Evolutionary conservation across 169 alveolate genomes (phyloP).

Genomic region (Plasmodium sp.): DNA sequence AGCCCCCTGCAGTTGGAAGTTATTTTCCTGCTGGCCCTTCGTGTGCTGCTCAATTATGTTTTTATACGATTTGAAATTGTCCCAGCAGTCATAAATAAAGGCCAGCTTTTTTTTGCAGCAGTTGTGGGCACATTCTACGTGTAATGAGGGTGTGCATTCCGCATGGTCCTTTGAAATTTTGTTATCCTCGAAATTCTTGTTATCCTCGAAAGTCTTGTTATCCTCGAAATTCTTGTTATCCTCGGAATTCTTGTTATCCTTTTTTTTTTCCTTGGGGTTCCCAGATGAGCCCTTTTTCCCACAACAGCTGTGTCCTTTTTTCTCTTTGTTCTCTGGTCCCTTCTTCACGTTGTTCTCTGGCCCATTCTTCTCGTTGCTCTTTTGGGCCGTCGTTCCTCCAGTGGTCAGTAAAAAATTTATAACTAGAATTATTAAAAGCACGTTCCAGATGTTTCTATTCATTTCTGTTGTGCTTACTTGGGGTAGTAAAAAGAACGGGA

Average conservation of each 20-base stretch:
- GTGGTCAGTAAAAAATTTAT: constrained; percentile 2
- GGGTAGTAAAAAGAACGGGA: not conserved
- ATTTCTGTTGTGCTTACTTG: not conserved
- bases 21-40: not conserved
- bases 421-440: not conserved
- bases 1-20: not conserved
- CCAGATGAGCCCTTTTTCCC: not conserved
- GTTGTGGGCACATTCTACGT: not conserved
- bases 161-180: not conserved
- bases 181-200: not conserved
- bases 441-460: constrained; percentile 13
- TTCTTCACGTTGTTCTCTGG: not conserved
- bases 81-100: constrained; percentile 44
- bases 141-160: constrained; percentile 1
- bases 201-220: too few species aligned
- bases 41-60: constrained; percentile 11
- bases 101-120: constrained; percentile 22
- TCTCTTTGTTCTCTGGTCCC: not conserved
- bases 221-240: not conserved
- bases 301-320: not conserved
- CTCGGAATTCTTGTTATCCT: not conserved
- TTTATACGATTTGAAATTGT: constrained; percentile 8
- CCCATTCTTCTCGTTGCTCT: not conserved
- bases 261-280: not conserved
- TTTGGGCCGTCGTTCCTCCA: not conserved